Evolutionary conservation across 2,329 filamentous ascomycete species (phyloP).

Genomic region (Phaeosphaeriaceae sp.): DNA sequence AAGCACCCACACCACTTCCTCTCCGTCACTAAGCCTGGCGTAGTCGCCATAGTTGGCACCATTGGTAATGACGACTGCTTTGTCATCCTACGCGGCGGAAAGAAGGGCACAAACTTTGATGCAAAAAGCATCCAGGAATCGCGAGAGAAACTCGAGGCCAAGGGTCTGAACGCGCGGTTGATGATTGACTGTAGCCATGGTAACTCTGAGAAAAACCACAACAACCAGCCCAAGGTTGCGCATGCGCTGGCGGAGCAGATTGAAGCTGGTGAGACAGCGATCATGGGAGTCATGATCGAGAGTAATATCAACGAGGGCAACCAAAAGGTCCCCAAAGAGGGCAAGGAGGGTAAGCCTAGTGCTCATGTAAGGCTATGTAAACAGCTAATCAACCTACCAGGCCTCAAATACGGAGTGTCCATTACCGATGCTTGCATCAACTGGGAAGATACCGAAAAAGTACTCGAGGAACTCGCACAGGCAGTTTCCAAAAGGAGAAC

Average conservation of each 20-base stretch:
- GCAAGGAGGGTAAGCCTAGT: constrained; percentile 58
- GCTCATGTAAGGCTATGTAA: not conserved
- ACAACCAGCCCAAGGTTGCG: constrained; percentile 95
- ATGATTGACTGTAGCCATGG: constrained; percentile 99
- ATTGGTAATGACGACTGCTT: constrained; percentile 97
- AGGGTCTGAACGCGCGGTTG: constrained; percentile 75
- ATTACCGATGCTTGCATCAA: constrained; percentile 97
- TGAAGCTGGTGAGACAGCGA: constrained; percentile 77
- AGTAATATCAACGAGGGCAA: constrained; percentile 93
- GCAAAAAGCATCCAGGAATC: constrained; percentile 81
- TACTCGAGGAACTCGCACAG: constrained; percentile 78
- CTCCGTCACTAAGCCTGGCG: constrained; percentile 94
- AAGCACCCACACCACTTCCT: constrained; percentile 95
- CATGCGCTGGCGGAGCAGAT: constrained; percentile 83
- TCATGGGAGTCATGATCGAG: constrained; percentile 99
- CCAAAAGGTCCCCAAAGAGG: constrained; percentile 90
- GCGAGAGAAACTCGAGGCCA: constrained; percentile 77
- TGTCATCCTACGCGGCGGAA: constrained; percentile 91
- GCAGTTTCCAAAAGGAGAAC: constrained; percentile 78
- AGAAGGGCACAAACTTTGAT: constrained; percentile 93
- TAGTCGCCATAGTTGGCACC: constrained; percentile 93
- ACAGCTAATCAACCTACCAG: constrained; percentile 47
- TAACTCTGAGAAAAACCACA: constrained; percentile 94
- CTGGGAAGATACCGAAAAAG: constrained; percentile 86
- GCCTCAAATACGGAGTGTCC: constrained; percentile 89